Base-by-base conservation (phyloP, 345 rosid species). In the Acer campestre region DNA sequence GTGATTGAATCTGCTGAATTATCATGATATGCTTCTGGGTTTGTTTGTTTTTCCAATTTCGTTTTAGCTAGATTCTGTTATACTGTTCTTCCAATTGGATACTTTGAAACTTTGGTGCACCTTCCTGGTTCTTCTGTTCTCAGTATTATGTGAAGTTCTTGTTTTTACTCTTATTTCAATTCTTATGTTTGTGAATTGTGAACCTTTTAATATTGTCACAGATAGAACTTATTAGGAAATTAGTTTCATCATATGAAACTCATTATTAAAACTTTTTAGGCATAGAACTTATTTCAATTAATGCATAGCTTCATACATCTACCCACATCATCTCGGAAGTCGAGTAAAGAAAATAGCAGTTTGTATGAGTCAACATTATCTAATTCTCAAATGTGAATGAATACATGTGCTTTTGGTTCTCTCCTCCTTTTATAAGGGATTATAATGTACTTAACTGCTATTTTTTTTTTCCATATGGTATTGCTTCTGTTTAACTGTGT, bases 241-340 rank as follows among this genome's bases (percentile, higher is more conserved):
- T 40, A 40, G 44, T 40, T 31, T 31, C 35, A 40, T 40, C 10
- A 40, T 40, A 8, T 40, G 44, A 31, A 31, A 31, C 35, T 31
- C 0, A 31, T 31, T 31, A 31, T 31, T 31, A 31, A 29, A 31
- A 3, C 35, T 3, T 31, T 3, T 31, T 3, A 31, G 35, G 35
- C 35, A 31, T 31, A 31, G 5, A 31, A 31, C 35, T 4, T 31
- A 31, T 31, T 31, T 31, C 35, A 31, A 3, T 31, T 68, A 46
- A 59, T 44, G 65, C 68, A 25, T 35, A 73, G 17, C 7, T 77
- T 3, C 56, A 65, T n/a, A 72, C 78, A 22, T 46, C 66, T 31
- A 10, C 53, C 14, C 55, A 42, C 12, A 6, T 35, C 10, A 38
- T 67, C n/a, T 67, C 20, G 17, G 20, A 64, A 27, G 23, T 63